Percentiles rank a stretch among this genome's conserved stretches.
Conservation (phyloP, 2,329 filamentous ascomycete genomes). For the Colletotrichum sp. region DNA sequence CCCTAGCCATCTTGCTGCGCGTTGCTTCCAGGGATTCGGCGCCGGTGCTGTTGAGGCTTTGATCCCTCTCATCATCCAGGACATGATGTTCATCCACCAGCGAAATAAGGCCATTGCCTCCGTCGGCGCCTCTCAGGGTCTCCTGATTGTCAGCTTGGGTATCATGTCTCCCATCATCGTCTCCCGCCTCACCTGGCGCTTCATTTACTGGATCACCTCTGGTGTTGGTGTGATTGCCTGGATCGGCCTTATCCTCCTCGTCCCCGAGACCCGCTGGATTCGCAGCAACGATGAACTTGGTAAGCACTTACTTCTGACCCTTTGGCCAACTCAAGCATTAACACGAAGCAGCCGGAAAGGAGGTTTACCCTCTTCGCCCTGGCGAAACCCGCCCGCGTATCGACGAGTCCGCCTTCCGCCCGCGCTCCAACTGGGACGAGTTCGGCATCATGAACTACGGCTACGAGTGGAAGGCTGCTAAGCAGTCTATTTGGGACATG, state of each 20-base stretch:
- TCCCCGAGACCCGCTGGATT: conserved; percentile 41
- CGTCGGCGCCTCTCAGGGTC: conserved; percentile 31
- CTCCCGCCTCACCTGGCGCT: conserved; percentile 35
- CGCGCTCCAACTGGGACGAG: conserved; percentile 34
- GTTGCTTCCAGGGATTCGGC: conserved; percentile 38
- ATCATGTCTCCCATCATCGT: conserved; percentile 34
- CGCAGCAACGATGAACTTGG: conserved; percentile 35
- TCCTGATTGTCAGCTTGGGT: conserved; percentile 33
- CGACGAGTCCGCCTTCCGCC: conserved; percentile 20
- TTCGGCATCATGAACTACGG: conserved; percentile 35
- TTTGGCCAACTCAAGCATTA: not conserved
- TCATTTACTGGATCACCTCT: conserved; percentile 38
- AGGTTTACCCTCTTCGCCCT: conserved; percentile 20
- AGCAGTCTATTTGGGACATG: conserved; percentile 30
- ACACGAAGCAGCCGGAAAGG: conserved; percentile 17
- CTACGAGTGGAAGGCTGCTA: conserved; percentile 29
- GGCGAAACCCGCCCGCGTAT: conserved; percentile 22
- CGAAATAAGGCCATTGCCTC: conserved; percentile 37
- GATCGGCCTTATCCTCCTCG: conserved; percentile 35
- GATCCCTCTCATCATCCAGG: conserved; percentile 42
- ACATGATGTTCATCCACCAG: conserved; percentile 43
- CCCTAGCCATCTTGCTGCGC: conserved; percentile 34
- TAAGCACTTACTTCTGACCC: not conserved
- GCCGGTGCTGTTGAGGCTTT: conserved; percentile 39
- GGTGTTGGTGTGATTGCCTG: conserved; percentile 34